Evolutionary conservation across 257 asterid genomes (phyloP), one percentile per base, ranked within the genome.

Genomic region (Ligustrum vulgare): DNA sequence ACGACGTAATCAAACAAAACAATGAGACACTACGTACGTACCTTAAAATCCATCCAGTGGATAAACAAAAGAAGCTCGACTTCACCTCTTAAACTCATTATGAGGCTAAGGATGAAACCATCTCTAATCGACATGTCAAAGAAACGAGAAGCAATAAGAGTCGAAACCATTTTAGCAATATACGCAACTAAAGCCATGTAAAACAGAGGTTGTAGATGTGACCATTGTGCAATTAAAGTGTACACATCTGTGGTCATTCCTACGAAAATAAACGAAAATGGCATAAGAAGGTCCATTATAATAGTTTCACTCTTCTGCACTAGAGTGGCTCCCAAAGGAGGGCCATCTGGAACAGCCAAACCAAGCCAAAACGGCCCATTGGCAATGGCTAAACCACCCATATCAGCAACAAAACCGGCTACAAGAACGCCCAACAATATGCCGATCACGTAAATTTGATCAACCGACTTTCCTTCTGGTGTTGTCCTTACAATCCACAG

Each of bases 351-450:
- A 6, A 91, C 87, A 0, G 93, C 99, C 84, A 94, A 75, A 2
- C 99, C 99, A 1, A 94, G 86, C 97, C 95, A 92, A 16, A 94
- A 23, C 0, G 99, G 88, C 32, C 96, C 99, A 25, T 91, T 91
- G 8, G 84, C 87, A 11, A 94, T 68, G 68, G 96, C 91, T 67
- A 92, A 49, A 1, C 99, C 99, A 0, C 77, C 67, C 73, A 78
- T 68, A 74, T 92, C 99, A 7, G 96, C 75, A 13, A 89, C 1
- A 39, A 94, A 84, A 3, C 87, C 98, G 8, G 65, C 31, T 3
- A 92, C 85, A 82, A 84, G 4, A 33, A 94, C 99, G 0, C 92
- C 89, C 28, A 92, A 36, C 78, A 94, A 70, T 31, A 92, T 88
- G 25, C 74, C 62, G 47, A 87, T 8, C 23, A 94, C 93, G 37